Percentiles rank a stretch among this genome's conserved stretches.
These are phyloP conservation scores for Aspergillus sclerotioniger DNA, from an alignment of 495 filamentous ascomycete species.

Conservation along the genomic window DNA sequence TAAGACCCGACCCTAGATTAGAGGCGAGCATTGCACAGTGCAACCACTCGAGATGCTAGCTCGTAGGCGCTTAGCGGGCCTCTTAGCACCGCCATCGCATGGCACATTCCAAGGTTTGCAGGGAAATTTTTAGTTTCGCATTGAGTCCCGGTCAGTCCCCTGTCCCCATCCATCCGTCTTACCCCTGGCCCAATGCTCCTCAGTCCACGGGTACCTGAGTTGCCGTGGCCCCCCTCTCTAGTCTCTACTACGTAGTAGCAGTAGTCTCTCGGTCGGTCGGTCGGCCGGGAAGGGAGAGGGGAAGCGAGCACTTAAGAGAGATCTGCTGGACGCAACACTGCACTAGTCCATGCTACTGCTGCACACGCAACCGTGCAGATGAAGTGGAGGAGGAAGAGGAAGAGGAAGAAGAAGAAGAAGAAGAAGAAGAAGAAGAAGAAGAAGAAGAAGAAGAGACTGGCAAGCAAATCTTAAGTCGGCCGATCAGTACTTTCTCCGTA, in stretches of 20 bases:
- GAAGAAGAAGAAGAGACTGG: too few species aligned
- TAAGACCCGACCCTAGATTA: not conserved
- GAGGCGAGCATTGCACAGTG: too few species aligned
- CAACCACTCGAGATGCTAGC: too few species aligned
- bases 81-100: not conserved
- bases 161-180: conserved; percentile 10
- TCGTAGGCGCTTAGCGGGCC: not conserved
- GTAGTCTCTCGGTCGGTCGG: too few species aligned
- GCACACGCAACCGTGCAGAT: not conserved
- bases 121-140: not conserved
- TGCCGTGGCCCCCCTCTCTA: not conserved
- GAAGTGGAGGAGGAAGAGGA: not conserved
- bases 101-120: not conserved
- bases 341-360: not conserved
- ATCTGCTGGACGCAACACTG: not conserved
- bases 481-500: not conserved
- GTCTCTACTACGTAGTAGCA: not conserved
- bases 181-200: conserved; percentile 17
- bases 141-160: conserved; percentile 5
- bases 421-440: too few species aligned
- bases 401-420: too few species aligned
- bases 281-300: too few species aligned
- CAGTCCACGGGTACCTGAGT: conserved; percentile 4
- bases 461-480: not conserved
- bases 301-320: too few species aligned